Conservation (phyloP, 2,329 filamentous ascomycete species). For the Neonectria punicea region DNA sequence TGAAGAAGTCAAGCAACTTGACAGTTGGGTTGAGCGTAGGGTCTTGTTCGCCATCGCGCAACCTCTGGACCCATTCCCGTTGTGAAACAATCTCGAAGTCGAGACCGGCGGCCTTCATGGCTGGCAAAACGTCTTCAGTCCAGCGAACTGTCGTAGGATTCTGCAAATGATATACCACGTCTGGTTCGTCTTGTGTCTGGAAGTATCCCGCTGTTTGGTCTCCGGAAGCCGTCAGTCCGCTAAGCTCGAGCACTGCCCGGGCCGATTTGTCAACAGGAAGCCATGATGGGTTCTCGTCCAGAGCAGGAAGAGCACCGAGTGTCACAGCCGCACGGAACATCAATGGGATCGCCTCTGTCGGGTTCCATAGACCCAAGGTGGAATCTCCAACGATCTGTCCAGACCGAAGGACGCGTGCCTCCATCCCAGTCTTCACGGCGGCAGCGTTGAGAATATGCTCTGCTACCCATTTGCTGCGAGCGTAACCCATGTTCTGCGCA, state of each 20-base stretch:
- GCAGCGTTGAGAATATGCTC: conserved; percentile 55
- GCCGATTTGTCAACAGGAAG: conserved; percentile 53
- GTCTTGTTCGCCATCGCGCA: conserved; percentile 59
- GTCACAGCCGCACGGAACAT: conserved; percentile 59
- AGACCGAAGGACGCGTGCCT: conserved; percentile 51
- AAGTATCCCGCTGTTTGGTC: conserved; percentile 21
- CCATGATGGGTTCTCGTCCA: conserved; percentile 53
- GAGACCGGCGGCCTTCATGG: conserved; percentile 56
- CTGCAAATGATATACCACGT: conserved; percentile 62
- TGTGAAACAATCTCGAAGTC: conserved; percentile 55
- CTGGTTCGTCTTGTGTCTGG: conserved; percentile 25
- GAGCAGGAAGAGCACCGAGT: conserved; percentile 56
- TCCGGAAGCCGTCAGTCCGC: conserved; percentile 28
- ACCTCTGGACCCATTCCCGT: conserved; percentile 55
- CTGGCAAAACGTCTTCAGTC: conserved; percentile 63
- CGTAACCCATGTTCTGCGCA: conserved; percentile 63
- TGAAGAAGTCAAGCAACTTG: conserved; percentile 63
- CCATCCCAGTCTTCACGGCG: conserved; percentile 43
- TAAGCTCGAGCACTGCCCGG: conserved; percentile 48
- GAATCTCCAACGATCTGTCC: conserved; percentile 62
- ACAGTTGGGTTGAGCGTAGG: conserved; percentile 60
- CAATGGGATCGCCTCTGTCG: conserved; percentile 60
- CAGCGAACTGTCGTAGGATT: conserved; percentile 61
- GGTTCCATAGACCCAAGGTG: conserved; percentile 58
- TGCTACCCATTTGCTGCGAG: conserved; percentile 59